phyloP scores from a whole-genome alignment of 805 yeast genomes.

The Wickerhamomyces subpelliculosus region DNA sequence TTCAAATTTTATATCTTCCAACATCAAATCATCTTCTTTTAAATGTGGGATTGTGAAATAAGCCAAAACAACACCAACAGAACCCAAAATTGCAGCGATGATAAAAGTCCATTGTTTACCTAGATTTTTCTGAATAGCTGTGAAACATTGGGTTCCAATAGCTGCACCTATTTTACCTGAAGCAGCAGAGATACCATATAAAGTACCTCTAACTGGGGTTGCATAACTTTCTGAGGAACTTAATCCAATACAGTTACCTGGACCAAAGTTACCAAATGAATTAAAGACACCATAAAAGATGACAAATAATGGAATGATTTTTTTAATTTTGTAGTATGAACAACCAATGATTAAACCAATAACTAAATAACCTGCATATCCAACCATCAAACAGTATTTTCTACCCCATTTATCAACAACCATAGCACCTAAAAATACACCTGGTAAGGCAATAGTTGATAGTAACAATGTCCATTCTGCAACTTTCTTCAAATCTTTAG shows the following conservation, averaged over 20 bases:
- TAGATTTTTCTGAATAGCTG: conserved; percentile 55
- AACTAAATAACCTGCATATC: conserved; percentile 64
- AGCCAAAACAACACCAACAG: conserved; percentile 54
- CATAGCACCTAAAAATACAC: conserved; percentile 63
- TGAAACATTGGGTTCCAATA: conserved; percentile 67
- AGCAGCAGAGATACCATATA: conserved; percentile 73
- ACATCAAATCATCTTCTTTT: conserved; percentile 59
- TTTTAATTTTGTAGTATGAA: conserved; percentile 47
- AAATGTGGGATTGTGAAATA: conserved; percentile 61
- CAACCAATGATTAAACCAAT: conserved; percentile 69
- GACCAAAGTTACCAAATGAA: conserved; percentile 68
- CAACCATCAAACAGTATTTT: conserved; percentile 63
- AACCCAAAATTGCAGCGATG: conserved; percentile 69
- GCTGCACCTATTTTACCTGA: conserved; percentile 84
- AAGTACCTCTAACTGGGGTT: conserved; percentile 70
- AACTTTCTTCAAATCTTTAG: conserved; percentile 39
- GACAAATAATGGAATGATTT: conserved; percentile 57
- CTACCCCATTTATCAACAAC: conserved; percentile 62
- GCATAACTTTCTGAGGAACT: conserved; percentile 63
- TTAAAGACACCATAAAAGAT: conserved; percentile 70
- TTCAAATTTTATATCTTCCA: conserved; percentile 57
- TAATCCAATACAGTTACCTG: conserved; percentile 72
- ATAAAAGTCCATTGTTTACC: conserved; percentile 75
- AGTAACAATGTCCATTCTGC: conserved; percentile 73
- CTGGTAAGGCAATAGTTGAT: conserved; percentile 63